These are phyloP conservation scores for Solanum pinnatisectum DNA, from an alignment of 257 asterid genomes.

Conservation along the genomic window DNA sequence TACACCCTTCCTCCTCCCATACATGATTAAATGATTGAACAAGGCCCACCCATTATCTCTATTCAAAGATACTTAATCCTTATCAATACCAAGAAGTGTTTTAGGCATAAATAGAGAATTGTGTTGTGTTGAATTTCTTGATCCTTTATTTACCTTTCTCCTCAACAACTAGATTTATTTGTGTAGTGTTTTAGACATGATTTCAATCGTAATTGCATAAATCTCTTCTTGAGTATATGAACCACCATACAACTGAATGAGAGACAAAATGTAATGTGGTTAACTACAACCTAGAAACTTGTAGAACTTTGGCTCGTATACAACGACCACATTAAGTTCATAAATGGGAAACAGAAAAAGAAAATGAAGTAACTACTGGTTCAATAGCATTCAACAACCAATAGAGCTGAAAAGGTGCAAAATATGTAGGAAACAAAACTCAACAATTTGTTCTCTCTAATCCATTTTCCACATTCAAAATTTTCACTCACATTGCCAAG, in stretches of 20 bases:
- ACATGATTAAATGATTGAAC: neutral
- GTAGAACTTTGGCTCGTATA: neutral
- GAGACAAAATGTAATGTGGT: neutral
- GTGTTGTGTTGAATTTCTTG: neutral
- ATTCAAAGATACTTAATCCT: neutral
- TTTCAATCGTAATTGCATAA: neutral
- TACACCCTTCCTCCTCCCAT: constrained; percentile 27
- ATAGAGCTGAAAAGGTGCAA: neutral
- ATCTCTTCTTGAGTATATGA: neutral
- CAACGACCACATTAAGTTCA: neutral
- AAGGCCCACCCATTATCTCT: neutral
- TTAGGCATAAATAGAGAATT: neutral
- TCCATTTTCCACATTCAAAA: neutral
- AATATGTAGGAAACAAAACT: neutral
- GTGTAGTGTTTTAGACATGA: neutral
- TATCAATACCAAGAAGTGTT: neutral
- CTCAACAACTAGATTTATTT: neutral
- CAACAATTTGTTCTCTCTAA: neutral
- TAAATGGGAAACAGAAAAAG: neutral
- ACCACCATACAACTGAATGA: neutral
- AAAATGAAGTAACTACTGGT: neutral
- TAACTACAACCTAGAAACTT: neutral
- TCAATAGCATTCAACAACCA: neutral
- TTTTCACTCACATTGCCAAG: neutral
- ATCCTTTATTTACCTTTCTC: neutral